These are phyloP conservation scores for Nectriaceae sp. DNA, from an alignment of 2,329 filamentous ascomycete genomes.

Conservation along the genomic window DNA sequence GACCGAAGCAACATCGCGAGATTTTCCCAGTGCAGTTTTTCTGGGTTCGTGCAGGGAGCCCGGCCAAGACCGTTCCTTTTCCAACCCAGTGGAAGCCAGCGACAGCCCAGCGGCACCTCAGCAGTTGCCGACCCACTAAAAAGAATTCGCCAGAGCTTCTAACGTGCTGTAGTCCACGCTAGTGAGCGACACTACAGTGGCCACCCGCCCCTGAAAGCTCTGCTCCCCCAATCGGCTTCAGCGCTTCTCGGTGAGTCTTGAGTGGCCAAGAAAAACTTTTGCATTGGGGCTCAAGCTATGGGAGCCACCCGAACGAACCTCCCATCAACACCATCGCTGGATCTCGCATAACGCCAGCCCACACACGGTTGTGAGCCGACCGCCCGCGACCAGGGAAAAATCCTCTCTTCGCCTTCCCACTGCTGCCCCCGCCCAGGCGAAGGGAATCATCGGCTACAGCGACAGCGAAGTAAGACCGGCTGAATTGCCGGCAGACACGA, in stretches of 20 bases:
- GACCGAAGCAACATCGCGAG: conserved; percentile 17
- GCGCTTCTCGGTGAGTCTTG: conserved; percentile 1
- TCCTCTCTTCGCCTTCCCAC: neutral
- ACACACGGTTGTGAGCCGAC: neutral
- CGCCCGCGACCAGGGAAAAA: neutral
- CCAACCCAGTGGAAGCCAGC: no score
- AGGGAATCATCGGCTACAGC: neutral
- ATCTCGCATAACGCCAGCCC: neutral
- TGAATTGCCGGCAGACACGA: neutral
- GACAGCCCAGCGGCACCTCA: no score
- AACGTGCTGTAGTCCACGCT: no score
- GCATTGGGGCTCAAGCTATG: conserved; percentile 2
- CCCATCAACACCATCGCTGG: neutral
- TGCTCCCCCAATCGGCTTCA: conserved; percentile 16
- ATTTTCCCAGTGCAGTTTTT: conserved; percentile 12
- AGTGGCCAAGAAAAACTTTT: conserved; percentile 14
- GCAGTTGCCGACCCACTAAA: no score
- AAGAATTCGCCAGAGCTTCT: no score
- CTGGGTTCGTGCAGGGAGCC: no score
- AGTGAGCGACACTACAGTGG: no score
- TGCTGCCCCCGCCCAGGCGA: neutral
- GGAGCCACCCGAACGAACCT: conserved; percentile 3
- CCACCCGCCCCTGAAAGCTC: no score
- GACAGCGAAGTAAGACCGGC: neutral
- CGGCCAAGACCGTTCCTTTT: no score